A percentile compares a stretch with the other conserved stretches of the same genome.
Conservation (phyloP, 2,329 filamentous ascomycete genomes). For the Diaporthe aspalathi region DNA sequence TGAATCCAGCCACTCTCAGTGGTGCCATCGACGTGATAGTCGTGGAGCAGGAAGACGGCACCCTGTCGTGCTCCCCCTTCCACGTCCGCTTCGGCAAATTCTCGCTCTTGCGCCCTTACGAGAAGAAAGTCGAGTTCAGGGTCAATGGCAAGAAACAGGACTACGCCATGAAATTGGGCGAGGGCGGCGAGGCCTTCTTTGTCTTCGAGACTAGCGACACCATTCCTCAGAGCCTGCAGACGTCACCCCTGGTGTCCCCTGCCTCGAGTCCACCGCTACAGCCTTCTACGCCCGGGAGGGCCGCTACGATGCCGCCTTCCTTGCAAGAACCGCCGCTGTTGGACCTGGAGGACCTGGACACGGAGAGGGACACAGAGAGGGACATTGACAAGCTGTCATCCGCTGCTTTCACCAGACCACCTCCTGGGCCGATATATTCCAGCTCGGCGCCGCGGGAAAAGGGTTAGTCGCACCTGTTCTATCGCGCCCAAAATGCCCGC, state of each 20-base stretch:
- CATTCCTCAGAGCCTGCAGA: slow-evolving; percentile 94
- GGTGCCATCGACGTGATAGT: slow-evolving; percentile 99
- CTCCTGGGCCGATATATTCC: slow-evolving; percentile 56
- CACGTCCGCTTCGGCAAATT: slow-evolving; percentile 99
- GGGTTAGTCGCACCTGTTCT: slow-evolving; percentile 44
- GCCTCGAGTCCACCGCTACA: slow-evolving; percentile 82
- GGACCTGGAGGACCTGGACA: slow-evolving; percentile 65
- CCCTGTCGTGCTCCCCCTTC: slow-evolving; percentile 91
- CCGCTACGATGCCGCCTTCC: slow-evolving; percentile 49
- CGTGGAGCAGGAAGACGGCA: slow-evolving; percentile 94
- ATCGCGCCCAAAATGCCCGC: slow-evolving; percentile 8
- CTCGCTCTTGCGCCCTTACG: slow-evolving; percentile 90
- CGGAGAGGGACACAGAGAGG: slow-evolving; percentile 53
- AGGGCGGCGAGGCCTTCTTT: slow-evolving; percentile 98
- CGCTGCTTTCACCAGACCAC: slow-evolving; percentile 56
- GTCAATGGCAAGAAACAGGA: slow-evolving; percentile 94
- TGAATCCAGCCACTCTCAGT: slow-evolving; percentile 96
- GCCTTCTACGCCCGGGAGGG: slow-evolving; percentile 51
- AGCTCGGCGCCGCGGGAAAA: slow-evolving; percentile 48
- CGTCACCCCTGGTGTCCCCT: slow-evolving; percentile 91
- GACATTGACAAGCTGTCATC: slow-evolving; percentile 52
- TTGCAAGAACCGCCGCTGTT: slow-evolving; percentile 78
- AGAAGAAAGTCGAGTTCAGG: slow-evolving; percentile 98
- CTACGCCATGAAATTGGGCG: slow-evolving; percentile 98
- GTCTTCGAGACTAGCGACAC: slow-evolving; percentile 94